Evolutionary conservation across 768 basidiomycete genomes (phyloP).

Genomic region (Mycena olivaceomarginata): DNA sequence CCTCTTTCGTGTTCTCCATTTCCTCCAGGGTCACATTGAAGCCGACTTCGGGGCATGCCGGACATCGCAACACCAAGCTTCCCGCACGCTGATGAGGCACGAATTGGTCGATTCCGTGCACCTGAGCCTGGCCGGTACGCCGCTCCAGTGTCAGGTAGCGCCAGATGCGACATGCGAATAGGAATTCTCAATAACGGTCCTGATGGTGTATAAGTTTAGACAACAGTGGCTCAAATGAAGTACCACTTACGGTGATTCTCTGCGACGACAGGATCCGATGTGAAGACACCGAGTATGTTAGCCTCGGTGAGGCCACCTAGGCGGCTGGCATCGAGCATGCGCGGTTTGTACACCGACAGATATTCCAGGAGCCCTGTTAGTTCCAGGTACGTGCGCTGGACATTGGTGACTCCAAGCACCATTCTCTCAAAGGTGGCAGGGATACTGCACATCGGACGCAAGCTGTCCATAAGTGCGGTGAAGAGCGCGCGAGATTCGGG

Average conservation of each 20-base stretch:
- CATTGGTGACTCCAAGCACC: conserved; percentile 22
- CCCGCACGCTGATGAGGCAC: conserved; percentile 20
- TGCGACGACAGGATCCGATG: conserved; percentile 21
- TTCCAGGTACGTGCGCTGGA: conserved; percentile 43
- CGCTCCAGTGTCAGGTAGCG: conserved; percentile 19
- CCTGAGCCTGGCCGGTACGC: conserved; percentile 39
- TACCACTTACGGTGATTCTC: not conserved
- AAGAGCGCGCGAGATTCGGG: not conserved
- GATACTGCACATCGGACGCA: not conserved
- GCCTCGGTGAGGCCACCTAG: not conserved
- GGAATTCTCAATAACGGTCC: conserved; percentile 41
- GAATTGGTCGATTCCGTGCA: conserved; percentile 24
- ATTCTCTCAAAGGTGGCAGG: conserved; percentile 1
- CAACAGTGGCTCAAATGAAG: not conserved
- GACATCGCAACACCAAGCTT: conserved; percentile 25
- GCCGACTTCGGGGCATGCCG: conserved; percentile 39
- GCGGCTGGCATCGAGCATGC: conserved; percentile 23
- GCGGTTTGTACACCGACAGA: conserved; percentile 29
- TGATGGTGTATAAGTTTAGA: not conserved
- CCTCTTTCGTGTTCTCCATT: not conserved
- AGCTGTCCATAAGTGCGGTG: not conserved
- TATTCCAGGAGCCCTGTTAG: conserved; percentile 33
- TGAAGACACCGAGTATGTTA: conserved; percentile 41
- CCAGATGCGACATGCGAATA: conserved; percentile 38
- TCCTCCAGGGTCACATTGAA: conserved; percentile 30